Conservation (phyloP, 805 yeast species). For the Candida silvatica region DNA sequence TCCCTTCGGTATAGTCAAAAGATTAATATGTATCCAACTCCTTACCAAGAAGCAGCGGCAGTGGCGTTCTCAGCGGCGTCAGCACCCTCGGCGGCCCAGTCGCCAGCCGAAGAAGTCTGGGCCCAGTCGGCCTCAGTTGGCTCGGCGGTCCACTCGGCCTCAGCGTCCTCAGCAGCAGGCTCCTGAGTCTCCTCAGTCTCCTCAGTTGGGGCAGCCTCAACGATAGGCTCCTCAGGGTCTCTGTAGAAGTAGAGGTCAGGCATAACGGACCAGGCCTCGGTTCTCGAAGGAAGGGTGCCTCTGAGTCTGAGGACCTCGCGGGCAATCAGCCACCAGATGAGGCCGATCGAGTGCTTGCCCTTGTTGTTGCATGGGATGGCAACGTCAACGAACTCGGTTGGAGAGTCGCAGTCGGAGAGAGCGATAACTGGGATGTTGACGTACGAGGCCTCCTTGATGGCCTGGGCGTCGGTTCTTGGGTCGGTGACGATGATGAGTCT, state of each 20-base stretch:
- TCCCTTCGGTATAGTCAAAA: no score
- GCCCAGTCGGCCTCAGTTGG: conserved; percentile 72
- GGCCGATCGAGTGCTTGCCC: conserved; percentile 99
- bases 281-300: conserved; percentile 95
- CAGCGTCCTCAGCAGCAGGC: conserved; percentile 38
- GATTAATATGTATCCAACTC: no score
- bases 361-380: conserved; percentile 99
- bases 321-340: conserved; percentile 98
- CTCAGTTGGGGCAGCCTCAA: conserved; percentile 53
- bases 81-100: conserved; percentile 53
- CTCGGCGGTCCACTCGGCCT: conserved; percentile 53
- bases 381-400: conserved; percentile 97
- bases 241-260: conserved; percentile 99
- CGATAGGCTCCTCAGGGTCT: conserved; percentile 99
- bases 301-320: conserved; percentile 99
- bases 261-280: conserved; percentile 98
- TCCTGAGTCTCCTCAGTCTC: conserved; percentile 62
- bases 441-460: conserved; percentile 99
- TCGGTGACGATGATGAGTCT: conserved; percentile 98
- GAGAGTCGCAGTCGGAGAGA: conserved; percentile 96
- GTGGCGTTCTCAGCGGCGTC: conserved; percentile 22
- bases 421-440: conserved; percentile 99
- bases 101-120: conserved; percentile 43
- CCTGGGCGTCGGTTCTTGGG: conserved; percentile 99
- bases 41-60: conserved; percentile 26